phyloP scores from a whole-genome alignment of 495 filamentous ascomycete genomes.

The Trichocladium antarcticum region DNA sequence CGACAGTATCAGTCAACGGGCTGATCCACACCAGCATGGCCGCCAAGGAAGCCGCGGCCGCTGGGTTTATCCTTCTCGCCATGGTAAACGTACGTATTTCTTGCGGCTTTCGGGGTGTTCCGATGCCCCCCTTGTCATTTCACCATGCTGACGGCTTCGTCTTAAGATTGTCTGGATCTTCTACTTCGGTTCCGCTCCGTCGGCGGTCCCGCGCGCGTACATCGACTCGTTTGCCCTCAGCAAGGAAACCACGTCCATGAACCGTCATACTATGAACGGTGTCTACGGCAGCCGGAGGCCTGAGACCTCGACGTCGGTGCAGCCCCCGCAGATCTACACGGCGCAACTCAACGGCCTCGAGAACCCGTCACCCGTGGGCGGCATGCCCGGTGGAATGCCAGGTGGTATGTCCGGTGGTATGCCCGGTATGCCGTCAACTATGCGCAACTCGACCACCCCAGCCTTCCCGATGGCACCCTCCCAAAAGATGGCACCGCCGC shows the following conservation, averaged over 20 bases:
- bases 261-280: constrained; percentile 57
- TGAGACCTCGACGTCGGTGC: constrained; percentile 66
- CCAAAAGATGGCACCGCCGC: constrained; percentile 28
- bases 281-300: constrained; percentile 50
- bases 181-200: constrained; percentile 89
- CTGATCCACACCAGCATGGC: constrained; percentile 59
- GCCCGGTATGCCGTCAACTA: constrained; percentile 42
- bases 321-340: constrained; percentile 92
- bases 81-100: constrained; percentile 70
- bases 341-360: constrained; percentile 92
- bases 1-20: constrained; percentile 70
- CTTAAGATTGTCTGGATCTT: constrained; percentile 95
- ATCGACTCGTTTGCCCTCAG: constrained; percentile 92
- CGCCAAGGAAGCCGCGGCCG: constrained; percentile 74
- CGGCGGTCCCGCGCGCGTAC: constrained; percentile 77
- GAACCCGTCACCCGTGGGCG: constrained; percentile 84
- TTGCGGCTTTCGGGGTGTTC: not conserved
- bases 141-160: constrained; percentile 11
- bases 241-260: constrained; percentile 59
- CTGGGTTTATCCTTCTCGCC: constrained; percentile 89
- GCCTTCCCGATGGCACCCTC: constrained; percentile 28
- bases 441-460: constrained; percentile 30
- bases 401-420: too few species aligned
- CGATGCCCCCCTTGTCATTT: too few species aligned
- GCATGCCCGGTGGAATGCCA: too few species aligned